Evolutionary conservation across 441 rosid genomes (phyloP).

Genomic region (Eruca vesicaria): DNA sequence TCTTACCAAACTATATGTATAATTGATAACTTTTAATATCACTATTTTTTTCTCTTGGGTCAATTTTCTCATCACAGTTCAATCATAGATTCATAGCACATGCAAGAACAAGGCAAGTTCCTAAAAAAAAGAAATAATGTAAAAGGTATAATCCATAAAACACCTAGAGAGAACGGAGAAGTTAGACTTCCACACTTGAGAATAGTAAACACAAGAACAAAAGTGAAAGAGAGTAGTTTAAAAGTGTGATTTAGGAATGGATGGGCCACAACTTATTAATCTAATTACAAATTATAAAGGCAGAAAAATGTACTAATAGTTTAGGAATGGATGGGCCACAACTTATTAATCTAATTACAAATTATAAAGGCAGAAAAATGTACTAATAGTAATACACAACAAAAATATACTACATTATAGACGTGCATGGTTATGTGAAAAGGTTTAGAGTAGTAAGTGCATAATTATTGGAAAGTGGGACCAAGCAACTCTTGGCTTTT

Average conservation of each 20-base stretch:
- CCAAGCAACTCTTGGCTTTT: constrained; percentile 59
- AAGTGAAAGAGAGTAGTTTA: constrained; percentile 35
- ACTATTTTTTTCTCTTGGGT: background rate
- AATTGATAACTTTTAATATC: background rate
- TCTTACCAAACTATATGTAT: constrained; percentile 28
- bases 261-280: constrained; percentile 9
- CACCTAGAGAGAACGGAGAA: constrained; percentile 34
- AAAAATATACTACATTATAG: background rate
- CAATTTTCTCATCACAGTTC: background rate
- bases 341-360: background rate
- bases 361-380: background rate
- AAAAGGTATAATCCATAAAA: constrained; percentile 29
- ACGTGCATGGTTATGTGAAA: constrained; percentile 20
- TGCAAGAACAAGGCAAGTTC: constrained; percentile 21
- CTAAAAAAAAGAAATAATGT: background rate
- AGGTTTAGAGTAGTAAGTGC: constrained; percentile 27
- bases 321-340: constrained; percentile 24
- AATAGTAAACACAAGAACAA: constrained; percentile 15
- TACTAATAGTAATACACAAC: background rate
- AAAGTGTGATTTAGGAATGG: constrained; percentile 31
- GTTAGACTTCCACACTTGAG: constrained; percentile 21
- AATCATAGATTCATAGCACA: constrained; percentile 20
- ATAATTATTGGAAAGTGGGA: constrained; percentile 53
- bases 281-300: background rate
- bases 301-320: background rate